Conservation (phyloP, 2,329 filamentous ascomycete species). For the Fusarium dlaminii region DNA sequence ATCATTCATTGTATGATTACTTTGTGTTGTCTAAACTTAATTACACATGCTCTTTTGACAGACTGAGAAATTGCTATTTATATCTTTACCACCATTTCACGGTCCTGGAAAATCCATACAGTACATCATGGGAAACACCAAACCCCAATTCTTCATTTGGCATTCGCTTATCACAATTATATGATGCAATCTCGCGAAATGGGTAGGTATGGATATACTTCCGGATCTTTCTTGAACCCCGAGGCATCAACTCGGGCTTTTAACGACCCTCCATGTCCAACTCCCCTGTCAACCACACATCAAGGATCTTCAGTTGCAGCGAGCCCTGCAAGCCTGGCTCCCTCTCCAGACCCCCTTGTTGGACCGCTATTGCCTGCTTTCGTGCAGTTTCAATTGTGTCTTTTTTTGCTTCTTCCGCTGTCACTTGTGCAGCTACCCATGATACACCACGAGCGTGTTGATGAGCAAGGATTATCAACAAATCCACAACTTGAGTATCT, state of each 20-base stretch:
- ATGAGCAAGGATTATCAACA: neutral
- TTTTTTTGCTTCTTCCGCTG: slow-evolving; percentile 40
- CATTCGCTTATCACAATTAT: neutral
- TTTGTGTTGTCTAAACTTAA: neutral
- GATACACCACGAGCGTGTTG: neutral
- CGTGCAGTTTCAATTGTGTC: slow-evolving; percentile 20
- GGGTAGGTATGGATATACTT: neutral
- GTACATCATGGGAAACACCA: neutral
- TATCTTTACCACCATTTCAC: neutral
- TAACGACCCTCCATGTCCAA: neutral
- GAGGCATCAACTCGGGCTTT: neutral
- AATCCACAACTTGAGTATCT: neutral
- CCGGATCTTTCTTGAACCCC: neutral
- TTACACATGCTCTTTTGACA: too few species aligned
- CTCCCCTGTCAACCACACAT: slow-evolving; percentile 11
- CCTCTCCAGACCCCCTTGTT: neutral
- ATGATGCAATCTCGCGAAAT: slow-evolving; percentile 3
- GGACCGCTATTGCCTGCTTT: slow-evolving; percentile 15
- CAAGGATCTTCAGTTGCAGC: slow-evolving; percentile 10
- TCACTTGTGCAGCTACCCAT: slow-evolving; percentile 27
- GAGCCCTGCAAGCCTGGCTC: neutral
- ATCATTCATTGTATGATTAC: neutral
- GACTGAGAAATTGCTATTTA: neutral
- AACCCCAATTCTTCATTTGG: neutral
- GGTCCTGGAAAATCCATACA: too few species aligned